A percentile compares a stretch with the other conserved stretches of the same genome.
phyloP scores from a whole-genome alignment of 1,284 basidiomycete genomes.

The Ceratobasidium sp. region DNA sequence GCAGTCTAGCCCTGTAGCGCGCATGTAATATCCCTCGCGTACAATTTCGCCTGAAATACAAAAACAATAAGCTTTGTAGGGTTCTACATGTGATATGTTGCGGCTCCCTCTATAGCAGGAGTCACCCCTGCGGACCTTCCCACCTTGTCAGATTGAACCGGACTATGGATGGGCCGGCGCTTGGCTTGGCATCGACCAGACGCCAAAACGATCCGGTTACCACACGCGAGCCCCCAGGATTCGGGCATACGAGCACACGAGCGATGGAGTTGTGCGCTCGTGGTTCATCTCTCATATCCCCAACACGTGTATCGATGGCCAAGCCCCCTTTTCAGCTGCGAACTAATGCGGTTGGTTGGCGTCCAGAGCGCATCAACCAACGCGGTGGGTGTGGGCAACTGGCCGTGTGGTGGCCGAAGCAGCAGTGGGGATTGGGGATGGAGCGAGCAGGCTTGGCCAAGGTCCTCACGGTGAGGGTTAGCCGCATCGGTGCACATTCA shows the following conservation, averaged over 20 bases:
- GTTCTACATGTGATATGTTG: slow-evolving; percentile 7
- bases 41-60: slow-evolving; percentile 3
- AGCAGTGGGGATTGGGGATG: background rate
- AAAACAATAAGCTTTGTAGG: slow-evolving; percentile 17
- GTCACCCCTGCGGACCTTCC: no score
- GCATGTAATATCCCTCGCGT: background rate
- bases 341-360: slow-evolving; percentile 6
- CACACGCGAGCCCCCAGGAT: no score
- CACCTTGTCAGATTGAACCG: no score
- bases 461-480: slow-evolving; percentile 27
- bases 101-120: slow-evolving; percentile 10
- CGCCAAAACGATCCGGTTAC: background rate
- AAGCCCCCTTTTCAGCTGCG: slow-evolving; percentile 12
- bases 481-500: background rate
- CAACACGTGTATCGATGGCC: slow-evolving; percentile 40
- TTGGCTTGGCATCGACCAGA: background rate
- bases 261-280: slow-evolving; percentile 4
- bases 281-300: background rate
- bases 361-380: background rate
- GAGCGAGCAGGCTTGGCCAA: background rate
- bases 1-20: background rate
- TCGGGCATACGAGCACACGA: no score
- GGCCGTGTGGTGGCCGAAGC: background rate
- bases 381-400: background rate
- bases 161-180: background rate